Evolutionary conservation across 1,284 basidiomycete species (phyloP), one percentile per base, ranked within the genome.

Genomic region (Taiwanofungus camphoratus): DNA sequence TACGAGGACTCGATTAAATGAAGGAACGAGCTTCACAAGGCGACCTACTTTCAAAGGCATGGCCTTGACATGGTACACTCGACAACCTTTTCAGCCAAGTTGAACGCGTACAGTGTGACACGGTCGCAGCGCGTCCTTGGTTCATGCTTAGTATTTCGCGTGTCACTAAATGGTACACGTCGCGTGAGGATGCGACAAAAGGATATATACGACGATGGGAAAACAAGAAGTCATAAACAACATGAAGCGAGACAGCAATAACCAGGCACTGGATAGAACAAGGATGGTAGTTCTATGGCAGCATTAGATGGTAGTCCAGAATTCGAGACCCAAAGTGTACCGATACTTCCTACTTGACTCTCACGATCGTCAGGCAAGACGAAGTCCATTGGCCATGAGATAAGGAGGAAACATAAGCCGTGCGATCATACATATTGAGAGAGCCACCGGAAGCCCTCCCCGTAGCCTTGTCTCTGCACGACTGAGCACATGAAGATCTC

Each of bases 401-500:
- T 3, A 11, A 13, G 27, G 27, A 15, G 15, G 32, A 7, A 34
- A 34, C 16, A 34, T 8, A 7, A 40, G 22, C 41, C 31, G 39
- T 41, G 13, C 23, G 30, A 66, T n/a, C 78, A 58, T 63, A 88
- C 82, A 73, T 98, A 98, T 91, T 97, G 94, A 53, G 92, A 95
- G 55, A 99, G 64, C 95, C 95, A 99, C 56, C 94, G 82, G 90
- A 99, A 98, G 52, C 91, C 95, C 71, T 99, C 96, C 50, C 94
- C 95, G 67, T 99, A 99, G 48, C 95, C 95, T 67, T 98, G 94
- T 65, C 95, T 82, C 79, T 96, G 93, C 46, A 99, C 95, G 48
- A 99, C 95, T 13, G 96, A 99, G 75, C 94, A 98, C 96, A 99
- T 99, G 82, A 98, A 99, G 59, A 99, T 81, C 68, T 99, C 96